Evolutionary conservation across 2,329 filamentous ascomycete species (phyloP), one percentile per base, ranked within the genome.

Genomic region (Ceratocystis cacaofunesta): DNA sequence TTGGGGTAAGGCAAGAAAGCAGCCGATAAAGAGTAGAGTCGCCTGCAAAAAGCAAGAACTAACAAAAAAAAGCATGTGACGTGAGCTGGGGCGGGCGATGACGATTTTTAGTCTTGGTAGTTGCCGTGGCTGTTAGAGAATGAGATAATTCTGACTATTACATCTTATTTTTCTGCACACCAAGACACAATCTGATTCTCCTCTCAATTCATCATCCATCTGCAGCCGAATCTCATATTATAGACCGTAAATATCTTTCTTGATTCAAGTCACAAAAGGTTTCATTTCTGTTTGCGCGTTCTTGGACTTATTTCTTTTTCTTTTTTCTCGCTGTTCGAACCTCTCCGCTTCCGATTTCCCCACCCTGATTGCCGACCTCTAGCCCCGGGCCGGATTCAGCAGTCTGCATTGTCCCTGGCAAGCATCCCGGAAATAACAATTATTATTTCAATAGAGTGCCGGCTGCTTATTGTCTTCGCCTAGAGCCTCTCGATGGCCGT

Each of bases 401-500:
- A 58, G 22, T 50, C 15, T 50, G 17, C n/a, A 50, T 12, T n/a
- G 46, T 50, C 48, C n/a, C 17, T 52, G n/a, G 22, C 22, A n/a
- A 19, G n/a, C 48, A 22, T 8, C n/a, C 1, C 6, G n/a, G n/a
- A 52, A n/a, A 7, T 25, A 12, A n/a, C 5, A 22, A 3, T 2
- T 6, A 4, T 41, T 41, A 15, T 41, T 41, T 41, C 10, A 41
- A 5, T 41, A 52, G n/a, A n/a, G n/a, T 19, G 1, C 17, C 6
- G n/a, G n/a, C 48, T 52, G 48, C 12, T 22, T 22, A 30, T 36
- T 30, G 25, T 15, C 12, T 30, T 36, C 15, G 2, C 19, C 17
- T 6, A 17, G 28, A 36, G 15, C 55, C 28, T 36, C 55, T 58
- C 55, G 55, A 96, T 96, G 92, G 89, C 90, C 68, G 87, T 81